A percentile compares a stretch with the other conserved stretches of the same genome.
These are phyloP conservation scores for Globisporangium okanoganense DNA, from an alignment of 352 stramenopile genomes.

Conservation along the genomic window DNA sequence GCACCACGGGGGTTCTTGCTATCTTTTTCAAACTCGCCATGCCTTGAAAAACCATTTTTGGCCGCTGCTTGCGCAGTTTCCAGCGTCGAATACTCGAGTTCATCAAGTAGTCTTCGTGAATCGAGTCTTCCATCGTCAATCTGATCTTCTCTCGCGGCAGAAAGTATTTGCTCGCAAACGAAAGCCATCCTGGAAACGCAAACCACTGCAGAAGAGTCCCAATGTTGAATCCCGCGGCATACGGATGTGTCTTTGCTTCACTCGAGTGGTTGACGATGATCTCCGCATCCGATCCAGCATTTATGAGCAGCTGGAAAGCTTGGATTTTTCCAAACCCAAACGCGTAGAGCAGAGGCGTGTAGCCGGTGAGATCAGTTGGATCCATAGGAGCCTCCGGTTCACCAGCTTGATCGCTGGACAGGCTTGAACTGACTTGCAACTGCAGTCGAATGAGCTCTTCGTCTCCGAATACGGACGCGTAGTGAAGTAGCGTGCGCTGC, in stretches of 20 bases:
- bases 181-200: constrained; percentile 58
- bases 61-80: constrained; percentile 14
- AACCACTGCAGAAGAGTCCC: constrained; percentile 43
- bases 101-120: constrained; percentile 32
- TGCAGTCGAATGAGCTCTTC: constrained; percentile 21
- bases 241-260: constrained; percentile 41
- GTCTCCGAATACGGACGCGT: constrained; percentile 41
- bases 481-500: constrained; percentile 43
- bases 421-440: constrained; percentile 2
- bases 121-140: constrained; percentile 22
- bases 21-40: background rate
- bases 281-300: constrained; percentile 30
- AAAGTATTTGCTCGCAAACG: constrained; percentile 25
- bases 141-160: constrained; percentile 22
- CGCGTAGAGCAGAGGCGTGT: constrained; percentile 50
- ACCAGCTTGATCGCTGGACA: background rate
- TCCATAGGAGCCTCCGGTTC: constrained; percentile 22
- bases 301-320: constrained; percentile 24
- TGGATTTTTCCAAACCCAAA: constrained; percentile 44
- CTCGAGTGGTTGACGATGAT: constrained; percentile 39
- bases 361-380: constrained; percentile 32
- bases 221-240: constrained; percentile 46
- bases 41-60: background rate
- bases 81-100: constrained; percentile 41
- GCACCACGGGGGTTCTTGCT: background rate